Conservation (phyloP, 2,329 filamentous ascomycete genomes). For the Sporothrix pseudoabietina region DNA sequence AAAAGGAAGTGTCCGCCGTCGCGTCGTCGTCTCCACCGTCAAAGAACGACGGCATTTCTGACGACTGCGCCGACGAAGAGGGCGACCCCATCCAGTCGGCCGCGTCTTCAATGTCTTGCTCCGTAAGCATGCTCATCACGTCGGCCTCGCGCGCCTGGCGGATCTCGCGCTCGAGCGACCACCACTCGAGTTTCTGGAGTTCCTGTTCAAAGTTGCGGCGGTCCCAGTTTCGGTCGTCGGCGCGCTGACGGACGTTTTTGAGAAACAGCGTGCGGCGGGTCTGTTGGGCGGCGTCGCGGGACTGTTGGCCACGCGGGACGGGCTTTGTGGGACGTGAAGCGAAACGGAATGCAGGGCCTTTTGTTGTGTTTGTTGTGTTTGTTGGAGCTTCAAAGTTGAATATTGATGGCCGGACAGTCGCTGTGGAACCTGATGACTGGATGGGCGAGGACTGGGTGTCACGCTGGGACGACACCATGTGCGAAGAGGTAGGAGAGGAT, state of each 20-base stretch:
- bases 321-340: constrained; percentile 58
- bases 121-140: constrained; percentile 47
- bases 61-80: neutral
- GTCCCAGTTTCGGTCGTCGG: constrained; percentile 62
- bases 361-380: neutral
- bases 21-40: constrained; percentile 15
- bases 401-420: neutral
- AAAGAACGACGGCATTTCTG: constrained; percentile 25
- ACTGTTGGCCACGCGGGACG: constrained; percentile 63
- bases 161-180: constrained; percentile 44
- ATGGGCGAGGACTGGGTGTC: constrained; percentile 51
- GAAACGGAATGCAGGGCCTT: constrained; percentile 47
- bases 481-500: constrained; percentile 44
- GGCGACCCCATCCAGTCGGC: constrained; percentile 42
- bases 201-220: constrained; percentile 65
- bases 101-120: constrained; percentile 57
- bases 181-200: constrained; percentile 48
- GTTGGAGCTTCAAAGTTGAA: neutral
- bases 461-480: constrained; percentile 34
- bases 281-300: constrained; percentile 64
- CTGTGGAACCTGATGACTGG: constrained; percentile 32
- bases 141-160: constrained; percentile 46
- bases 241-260: constrained; percentile 63
- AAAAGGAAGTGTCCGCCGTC: neutral
- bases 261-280: constrained; percentile 68